These are phyloP conservation scores for Purpureocillium takamizusanense DNA, from an alignment of 2,329 filamentous ascomycete species.

Conservation along the genomic window DNA sequence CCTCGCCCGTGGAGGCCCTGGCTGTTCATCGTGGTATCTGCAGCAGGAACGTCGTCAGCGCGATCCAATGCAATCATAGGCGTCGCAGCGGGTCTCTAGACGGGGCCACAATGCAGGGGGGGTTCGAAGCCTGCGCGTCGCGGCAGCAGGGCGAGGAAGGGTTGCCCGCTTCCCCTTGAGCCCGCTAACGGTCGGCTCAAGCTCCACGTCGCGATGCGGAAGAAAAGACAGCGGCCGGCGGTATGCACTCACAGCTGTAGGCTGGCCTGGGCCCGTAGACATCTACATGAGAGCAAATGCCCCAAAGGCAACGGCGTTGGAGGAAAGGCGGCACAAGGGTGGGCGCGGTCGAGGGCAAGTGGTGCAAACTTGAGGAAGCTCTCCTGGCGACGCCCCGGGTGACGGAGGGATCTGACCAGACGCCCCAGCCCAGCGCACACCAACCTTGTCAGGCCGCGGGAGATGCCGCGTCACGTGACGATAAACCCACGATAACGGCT, in stretches of 20 bases:
- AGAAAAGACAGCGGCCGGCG: slow-evolving; percentile 6
- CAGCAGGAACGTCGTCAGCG: slow-evolving; percentile 3
- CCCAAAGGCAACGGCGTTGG: slow-evolving; percentile 2
- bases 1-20: slow-evolving; percentile 31
- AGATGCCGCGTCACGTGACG: slow-evolving; percentile 24
- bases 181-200: background rate
- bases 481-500: slow-evolving; percentile 13
- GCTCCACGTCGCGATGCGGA: slow-evolving; percentile 11
- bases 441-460: slow-evolving; percentile 13
- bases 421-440: slow-evolving; percentile 11
- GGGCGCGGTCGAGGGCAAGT: slow-evolving; percentile 4
- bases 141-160: no score
- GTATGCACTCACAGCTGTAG: slow-evolving; percentile 23
- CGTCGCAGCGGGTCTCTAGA: background rate
- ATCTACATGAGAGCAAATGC: slow-evolving; percentile 26
- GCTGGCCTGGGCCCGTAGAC: slow-evolving; percentile 18
- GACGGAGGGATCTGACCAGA: slow-evolving; percentile 20
- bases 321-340: background rate
- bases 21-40: slow-evolving; percentile 30
- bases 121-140: background rate
- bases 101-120: background rate
- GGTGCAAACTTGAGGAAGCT: slow-evolving; percentile 27
- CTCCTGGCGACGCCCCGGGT: slow-evolving; percentile 19
- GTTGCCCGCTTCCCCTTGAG: no score
- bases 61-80: no score